Evolutionary conservation across 352 stramenopile species (phyloP).

Genomic region (Albugo candida): DNA sequence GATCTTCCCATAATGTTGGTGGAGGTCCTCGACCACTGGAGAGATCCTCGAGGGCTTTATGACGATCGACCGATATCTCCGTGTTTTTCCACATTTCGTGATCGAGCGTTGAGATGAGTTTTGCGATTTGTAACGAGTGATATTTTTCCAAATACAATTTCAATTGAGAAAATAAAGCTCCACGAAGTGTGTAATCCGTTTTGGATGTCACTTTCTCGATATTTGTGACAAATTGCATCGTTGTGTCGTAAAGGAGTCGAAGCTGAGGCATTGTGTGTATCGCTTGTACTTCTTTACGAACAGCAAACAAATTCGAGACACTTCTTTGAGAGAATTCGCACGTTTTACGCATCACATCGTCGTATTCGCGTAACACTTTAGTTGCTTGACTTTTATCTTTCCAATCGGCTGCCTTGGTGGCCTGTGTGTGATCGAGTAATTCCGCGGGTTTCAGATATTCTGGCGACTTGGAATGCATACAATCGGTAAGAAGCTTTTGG

Average conservation of each 20-base stretch:
- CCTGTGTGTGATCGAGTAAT: not conserved
- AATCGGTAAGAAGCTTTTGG: slow-evolving; percentile 40
- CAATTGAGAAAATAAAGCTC: slow-evolving; percentile 84
- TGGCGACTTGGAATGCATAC: slow-evolving; percentile 41
- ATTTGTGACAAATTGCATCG: slow-evolving; percentile 82
- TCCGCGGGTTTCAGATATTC: slow-evolving; percentile 4
- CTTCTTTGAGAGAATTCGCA: slow-evolving; percentile 77
- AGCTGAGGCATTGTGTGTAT: slow-evolving; percentile 85
- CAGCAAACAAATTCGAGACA: slow-evolving; percentile 70
- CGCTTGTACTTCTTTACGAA: slow-evolving; percentile 74
- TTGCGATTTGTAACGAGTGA: slow-evolving; percentile 83
- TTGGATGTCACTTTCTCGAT: slow-evolving; percentile 82
- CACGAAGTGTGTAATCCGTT: slow-evolving; percentile 84
- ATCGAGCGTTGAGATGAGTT: slow-evolving; percentile 87
- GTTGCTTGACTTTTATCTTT: slow-evolving; percentile 49
- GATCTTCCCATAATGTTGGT: slow-evolving; percentile 46
- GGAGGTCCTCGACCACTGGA: slow-evolving; percentile 80
- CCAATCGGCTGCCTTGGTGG: slow-evolving; percentile 29
- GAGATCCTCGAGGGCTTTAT: slow-evolving; percentile 80
- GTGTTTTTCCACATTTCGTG: slow-evolving; percentile 90
- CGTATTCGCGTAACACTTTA: slow-evolving; percentile 65
- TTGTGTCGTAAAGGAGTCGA: slow-evolving; percentile 86
- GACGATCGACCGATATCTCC: slow-evolving; percentile 78
- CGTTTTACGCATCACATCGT: slow-evolving; percentile 67
- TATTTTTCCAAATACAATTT: slow-evolving; percentile 92